phyloP scores from a whole-genome alignment of 164 flowering plant species.

The Macadamia integrifolia region DNA sequence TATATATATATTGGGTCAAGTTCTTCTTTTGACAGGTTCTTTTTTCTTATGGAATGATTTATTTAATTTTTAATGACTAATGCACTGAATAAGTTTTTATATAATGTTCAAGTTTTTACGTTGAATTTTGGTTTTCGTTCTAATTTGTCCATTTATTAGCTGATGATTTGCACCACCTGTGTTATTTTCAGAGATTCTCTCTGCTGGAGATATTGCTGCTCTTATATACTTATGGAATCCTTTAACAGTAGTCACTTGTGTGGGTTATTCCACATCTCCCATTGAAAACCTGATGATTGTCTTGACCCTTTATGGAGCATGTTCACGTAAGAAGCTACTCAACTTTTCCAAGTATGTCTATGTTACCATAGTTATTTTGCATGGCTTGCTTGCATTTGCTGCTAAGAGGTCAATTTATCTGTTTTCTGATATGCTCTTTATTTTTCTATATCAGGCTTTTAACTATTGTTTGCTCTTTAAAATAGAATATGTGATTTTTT shows the following conservation, averaged over 20 bases:
- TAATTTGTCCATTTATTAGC: background rate
- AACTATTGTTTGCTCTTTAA: too few species aligned
- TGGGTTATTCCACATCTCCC: slow-evolving; percentile 71
- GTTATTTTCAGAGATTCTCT: slow-evolving; percentile 34
- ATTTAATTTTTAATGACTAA: too few species aligned
- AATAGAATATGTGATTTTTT: too few species aligned
- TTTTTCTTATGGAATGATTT: too few species aligned
- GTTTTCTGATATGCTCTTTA: background rate
- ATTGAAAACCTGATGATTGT: slow-evolving; percentile 59
- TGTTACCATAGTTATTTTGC: background rate
- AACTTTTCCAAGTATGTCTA: slow-evolving; percentile 7
- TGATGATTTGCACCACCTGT: slow-evolving; percentile 2
- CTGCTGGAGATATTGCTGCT: slow-evolving; percentile 70
- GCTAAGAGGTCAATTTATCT: background rate
- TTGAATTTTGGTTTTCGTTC: background rate
- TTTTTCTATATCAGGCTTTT: too few species aligned
- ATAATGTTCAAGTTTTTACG: background rate
- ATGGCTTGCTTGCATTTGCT: background rate
- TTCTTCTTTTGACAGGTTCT: background rate
- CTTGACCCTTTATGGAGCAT: slow-evolving; percentile 73
- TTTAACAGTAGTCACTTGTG: slow-evolving; percentile 60
- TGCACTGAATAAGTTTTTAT: background rate
- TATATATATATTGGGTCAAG: background rate
- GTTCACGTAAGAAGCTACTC: slow-evolving; percentile 45
- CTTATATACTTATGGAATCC: slow-evolving; percentile 88